phyloP scores from a whole-genome alignment of 805 yeast genomes.

The Yarrowia alimentaria region DNA sequence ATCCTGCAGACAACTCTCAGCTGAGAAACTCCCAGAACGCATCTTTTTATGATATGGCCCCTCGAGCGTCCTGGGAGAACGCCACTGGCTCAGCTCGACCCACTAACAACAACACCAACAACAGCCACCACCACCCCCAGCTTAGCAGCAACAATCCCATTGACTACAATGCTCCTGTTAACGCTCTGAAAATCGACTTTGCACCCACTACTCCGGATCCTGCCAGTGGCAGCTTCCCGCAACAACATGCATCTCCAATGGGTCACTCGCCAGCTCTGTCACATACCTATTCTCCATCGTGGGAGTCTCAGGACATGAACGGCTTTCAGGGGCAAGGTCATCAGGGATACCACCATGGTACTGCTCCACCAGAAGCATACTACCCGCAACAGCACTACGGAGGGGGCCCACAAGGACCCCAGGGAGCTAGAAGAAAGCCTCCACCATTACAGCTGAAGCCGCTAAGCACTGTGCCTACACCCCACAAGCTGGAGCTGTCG shows the following conservation, averaged over 20 bases:
- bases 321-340: neutral
- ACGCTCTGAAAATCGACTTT: constrained; percentile 17
- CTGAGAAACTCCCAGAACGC: neutral
- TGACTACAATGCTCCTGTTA: constrained; percentile 20
- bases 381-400: neutral
- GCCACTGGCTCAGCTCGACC: neutral
- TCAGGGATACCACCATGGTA: constrained; percentile 2
- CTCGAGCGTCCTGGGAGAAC: constrained; percentile 8
- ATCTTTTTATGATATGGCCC: no score
- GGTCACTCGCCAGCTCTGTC: no score
- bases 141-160: no score
- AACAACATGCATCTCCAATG: constrained; percentile 28
- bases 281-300: no score
- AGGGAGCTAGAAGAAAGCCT: neutral
- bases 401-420: neutral
- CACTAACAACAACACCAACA: no score
- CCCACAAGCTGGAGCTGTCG: constrained; percentile 33
- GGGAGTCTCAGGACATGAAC: constrained; percentile 3
- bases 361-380: constrained; percentile 13
- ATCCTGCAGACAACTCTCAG: constrained; percentile 1
- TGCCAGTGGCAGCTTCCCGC: constrained; percentile 7
- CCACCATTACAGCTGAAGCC: constrained; percentile 27
- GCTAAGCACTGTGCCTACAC: constrained; percentile 33
- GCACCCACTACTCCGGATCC: constrained; percentile 22
- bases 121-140: no score